A percentile compares a stretch with the other conserved stretches of the same genome.
Conservation (phyloP, 495 filamentous ascomycete genomes). For the Penicillium tannophilum region DNA sequence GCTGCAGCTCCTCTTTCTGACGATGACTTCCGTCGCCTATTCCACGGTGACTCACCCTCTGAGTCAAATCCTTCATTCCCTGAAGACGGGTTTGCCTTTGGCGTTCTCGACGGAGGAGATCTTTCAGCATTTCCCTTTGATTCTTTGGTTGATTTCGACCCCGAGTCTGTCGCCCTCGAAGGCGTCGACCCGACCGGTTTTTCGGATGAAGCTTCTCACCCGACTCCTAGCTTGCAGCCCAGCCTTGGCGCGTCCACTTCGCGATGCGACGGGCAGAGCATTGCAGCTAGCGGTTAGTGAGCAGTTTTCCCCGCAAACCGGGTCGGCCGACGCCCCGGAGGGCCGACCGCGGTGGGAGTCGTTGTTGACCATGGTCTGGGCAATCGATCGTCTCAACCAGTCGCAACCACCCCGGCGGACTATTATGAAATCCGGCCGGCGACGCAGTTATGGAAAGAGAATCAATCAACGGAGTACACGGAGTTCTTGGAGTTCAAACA, state of each 20-base stretch:
- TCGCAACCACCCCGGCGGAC: conserved; percentile 35
- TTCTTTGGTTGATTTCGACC: conserved; percentile 82
- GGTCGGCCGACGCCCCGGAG: conserved; percentile 36
- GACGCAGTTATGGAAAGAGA: conserved; percentile 39
- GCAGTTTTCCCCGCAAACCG: conserved; percentile 34
- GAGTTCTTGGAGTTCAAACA: conserved; percentile 47
- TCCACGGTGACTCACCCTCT: conserved; percentile 70
- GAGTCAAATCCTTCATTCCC: conserved; percentile 71
- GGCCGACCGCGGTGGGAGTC: conserved; percentile 47
- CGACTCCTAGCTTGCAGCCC: conserved; percentile 79
- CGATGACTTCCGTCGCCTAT: conserved; percentile 67
- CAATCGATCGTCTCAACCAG: conserved; percentile 47
- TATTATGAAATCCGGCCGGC: conserved; percentile 38
- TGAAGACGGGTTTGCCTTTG: conserved; percentile 77
- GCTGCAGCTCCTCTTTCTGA: conserved; percentile 61
- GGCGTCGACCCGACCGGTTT: conserved; percentile 52
- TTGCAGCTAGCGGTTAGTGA: conserved; percentile 66
- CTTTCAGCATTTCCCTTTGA: conserved; percentile 73
- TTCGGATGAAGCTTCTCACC: conserved; percentile 59
- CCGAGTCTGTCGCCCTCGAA: conserved; percentile 55
- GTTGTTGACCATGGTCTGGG: conserved; percentile 49
- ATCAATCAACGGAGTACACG: conserved; percentile 30
- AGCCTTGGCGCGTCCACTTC: conserved; percentile 85
- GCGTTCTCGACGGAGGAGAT: conserved; percentile 56
- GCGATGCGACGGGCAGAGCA: conserved; percentile 87